Evolutionary conservation across 2,329 filamentous ascomycete species (phyloP).

Genomic region (Chaetomium sp.): DNA sequence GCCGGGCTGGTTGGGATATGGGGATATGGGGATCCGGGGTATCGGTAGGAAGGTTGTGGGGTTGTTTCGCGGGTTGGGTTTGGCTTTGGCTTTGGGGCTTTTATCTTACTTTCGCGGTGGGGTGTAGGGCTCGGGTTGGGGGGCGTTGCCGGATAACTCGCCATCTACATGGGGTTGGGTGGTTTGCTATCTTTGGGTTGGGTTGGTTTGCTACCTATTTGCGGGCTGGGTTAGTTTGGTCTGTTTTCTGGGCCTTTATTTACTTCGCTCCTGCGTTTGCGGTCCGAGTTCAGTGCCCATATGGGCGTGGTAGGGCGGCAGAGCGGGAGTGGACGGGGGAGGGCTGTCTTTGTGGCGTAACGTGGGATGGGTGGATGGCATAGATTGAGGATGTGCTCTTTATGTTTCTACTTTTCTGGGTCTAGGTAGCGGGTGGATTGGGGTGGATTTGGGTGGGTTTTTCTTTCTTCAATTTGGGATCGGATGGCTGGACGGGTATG

Average conservation of each 20-base stretch:
- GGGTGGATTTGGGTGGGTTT: no score
- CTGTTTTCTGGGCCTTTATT: neutral
- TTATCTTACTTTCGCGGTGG: no score
- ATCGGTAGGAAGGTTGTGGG: neutral
- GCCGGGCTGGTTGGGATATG: no score
- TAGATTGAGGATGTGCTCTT: neutral
- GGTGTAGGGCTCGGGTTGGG: no score
- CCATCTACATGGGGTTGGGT: neutral
- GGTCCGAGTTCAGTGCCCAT: neutral
- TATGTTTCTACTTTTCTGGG: neutral
- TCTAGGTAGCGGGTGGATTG: neutral
- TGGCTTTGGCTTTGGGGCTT: no score
- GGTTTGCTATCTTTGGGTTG: neutral
- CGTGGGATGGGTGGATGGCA: neutral
- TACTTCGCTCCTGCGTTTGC: neutral
- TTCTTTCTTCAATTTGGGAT: neutral
- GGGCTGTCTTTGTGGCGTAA: neutral
- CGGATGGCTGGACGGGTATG: neutral
- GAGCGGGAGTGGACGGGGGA: neutral
- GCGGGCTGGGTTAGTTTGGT: neutral
- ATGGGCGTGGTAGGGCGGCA: neutral
- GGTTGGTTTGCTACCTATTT: neutral
- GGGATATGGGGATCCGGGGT: no score
- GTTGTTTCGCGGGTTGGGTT: no score
- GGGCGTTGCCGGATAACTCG: slow-evolving; percentile 9